A percentile compares a stretch with the other conserved stretches of the same genome.
phyloP scores from a whole-genome alignment of 83 land plant genomes.

The Isoetes engelmannii region DNA sequence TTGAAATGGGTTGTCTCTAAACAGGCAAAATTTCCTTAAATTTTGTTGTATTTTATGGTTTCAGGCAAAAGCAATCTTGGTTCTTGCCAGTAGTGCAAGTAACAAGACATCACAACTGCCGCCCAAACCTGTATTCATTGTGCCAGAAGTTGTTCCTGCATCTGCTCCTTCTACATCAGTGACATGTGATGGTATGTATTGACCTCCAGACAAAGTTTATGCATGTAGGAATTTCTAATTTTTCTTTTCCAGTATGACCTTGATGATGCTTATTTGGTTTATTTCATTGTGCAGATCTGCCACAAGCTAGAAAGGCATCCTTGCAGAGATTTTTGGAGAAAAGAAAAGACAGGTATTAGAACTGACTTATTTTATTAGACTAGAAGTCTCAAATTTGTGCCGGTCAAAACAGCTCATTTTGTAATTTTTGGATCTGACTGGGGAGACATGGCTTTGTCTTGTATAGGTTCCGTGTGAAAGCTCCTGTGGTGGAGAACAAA shows the following conservation, averaged over 20 bases:
- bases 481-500: too few relatives aligned
- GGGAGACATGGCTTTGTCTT: too few relatives aligned
- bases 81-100: slow-evolving; percentile 17
- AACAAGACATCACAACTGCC: neutral
- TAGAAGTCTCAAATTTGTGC: too few relatives aligned
- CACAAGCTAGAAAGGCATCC: slow-evolving; percentile 20
- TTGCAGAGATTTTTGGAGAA: slow-evolving; percentile 19
- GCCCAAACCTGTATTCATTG: neutral
- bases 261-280: slow-evolving; percentile 1
- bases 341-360: slow-evolving; percentile 16
- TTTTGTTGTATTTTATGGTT: slow-evolving; percentile 1
- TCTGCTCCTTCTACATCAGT: slow-evolving; percentile 7
- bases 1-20: neutral
- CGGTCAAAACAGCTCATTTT: too few relatives aligned
- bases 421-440: too few relatives aligned
- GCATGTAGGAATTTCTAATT: slow-evolving; percentile 3
- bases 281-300: slow-evolving; percentile 14
- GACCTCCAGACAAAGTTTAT: slow-evolving; percentile 1
- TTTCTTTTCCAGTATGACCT: slow-evolving; percentile 8
- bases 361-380: too few relatives aligned
- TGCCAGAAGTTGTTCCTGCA: slow-evolving; percentile 10
- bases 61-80: slow-evolving; percentile 28
- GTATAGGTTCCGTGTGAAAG: too few relatives aligned
- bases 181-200: neutral
- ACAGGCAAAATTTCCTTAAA: neutral